Evolutionary conservation across 768 basidiomycete species (phyloP).

Genomic region (Suillus subaureus): DNA sequence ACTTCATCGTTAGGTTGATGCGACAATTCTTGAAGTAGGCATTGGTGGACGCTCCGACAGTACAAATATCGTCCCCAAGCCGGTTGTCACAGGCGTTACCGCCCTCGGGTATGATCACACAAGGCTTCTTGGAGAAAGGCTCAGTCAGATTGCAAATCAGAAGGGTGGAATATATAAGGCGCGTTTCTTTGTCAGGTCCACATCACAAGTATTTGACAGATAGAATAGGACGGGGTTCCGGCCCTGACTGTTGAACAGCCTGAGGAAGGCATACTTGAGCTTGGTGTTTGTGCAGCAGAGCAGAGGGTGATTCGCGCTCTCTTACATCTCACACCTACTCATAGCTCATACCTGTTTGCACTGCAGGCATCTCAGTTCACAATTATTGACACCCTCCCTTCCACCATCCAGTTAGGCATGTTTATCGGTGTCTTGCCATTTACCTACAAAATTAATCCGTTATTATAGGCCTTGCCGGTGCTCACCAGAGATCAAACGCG

Average conservation of each 20-base stretch:
- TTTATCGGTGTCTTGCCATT: neutral
- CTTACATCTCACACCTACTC: neutral
- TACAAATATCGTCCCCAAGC: slow-evolving; percentile 92
- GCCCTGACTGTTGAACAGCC: slow-evolving; percentile 86
- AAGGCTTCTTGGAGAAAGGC: slow-evolving; percentile 81
- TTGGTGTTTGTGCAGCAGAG: slow-evolving; percentile 68
- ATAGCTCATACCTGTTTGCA: neutral
- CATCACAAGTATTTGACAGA: neutral
- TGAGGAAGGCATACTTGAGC: slow-evolving; percentile 62
- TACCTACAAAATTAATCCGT: slow-evolving; percentile 6
- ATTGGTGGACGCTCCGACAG: slow-evolving; percentile 94
- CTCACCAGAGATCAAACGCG: slow-evolving; percentile 88
- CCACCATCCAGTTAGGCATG: slow-evolving; percentile 63
- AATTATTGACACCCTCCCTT: slow-evolving; percentile 55
- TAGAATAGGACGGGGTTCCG: slow-evolving; percentile 68
- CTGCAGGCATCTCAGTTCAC: slow-evolving; percentile 67
- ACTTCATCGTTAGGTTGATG: slow-evolving; percentile 56
- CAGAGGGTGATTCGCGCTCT: slow-evolving; percentile 49
- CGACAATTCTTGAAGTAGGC: slow-evolving; percentile 94
- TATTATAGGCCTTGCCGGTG: slow-evolving; percentile 73
- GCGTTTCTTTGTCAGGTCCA: slow-evolving; percentile 12
- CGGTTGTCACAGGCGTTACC: slow-evolving; percentile 88
- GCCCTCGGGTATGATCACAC: slow-evolving; percentile 93
- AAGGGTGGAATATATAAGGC: slow-evolving; percentile 98
- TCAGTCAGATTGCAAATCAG: slow-evolving; percentile 89